These are phyloP conservation scores for Schizophyllum commune DNA, from an alignment of 1,284 basidiomycete species.

Conservation along the genomic window DNA sequence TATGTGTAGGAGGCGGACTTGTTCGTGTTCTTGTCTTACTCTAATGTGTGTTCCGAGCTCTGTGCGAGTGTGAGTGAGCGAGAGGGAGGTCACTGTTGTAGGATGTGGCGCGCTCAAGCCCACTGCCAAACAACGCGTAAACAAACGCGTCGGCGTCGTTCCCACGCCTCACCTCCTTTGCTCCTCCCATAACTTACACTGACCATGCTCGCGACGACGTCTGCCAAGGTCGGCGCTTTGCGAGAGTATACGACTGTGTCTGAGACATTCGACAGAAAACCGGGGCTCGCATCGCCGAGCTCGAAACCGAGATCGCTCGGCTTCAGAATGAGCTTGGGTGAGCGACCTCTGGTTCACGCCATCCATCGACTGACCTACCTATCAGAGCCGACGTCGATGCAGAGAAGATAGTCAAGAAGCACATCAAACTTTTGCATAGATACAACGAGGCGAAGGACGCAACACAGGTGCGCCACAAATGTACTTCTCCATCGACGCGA, in stretches of 20 bases:
- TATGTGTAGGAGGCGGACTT: too few relatives aligned
- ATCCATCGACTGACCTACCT: background rate
- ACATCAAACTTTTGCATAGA: conserved; percentile 64
- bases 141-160: background rate
- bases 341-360: conserved; percentile 6
- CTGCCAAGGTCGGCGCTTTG: conserved; percentile 4
- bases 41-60: too few relatives aligned
- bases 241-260: too few relatives aligned
- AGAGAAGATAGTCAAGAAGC: conserved; percentile 55
- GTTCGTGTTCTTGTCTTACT: too few relatives aligned
- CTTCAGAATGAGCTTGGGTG: conserved; percentile 52
- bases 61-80: too few relatives aligned
- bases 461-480: conserved; percentile 43
- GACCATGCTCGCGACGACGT: conserved; percentile 7
- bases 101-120: background rate
- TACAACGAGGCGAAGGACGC: conserved; percentile 82
- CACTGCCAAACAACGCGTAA: background rate
- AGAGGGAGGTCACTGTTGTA: too few relatives aligned
- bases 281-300: conserved; percentile 39
- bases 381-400: conserved; percentile 46
- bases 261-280: conserved; percentile 34
- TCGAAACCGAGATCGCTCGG: conserved; percentile 44
- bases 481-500: background rate
- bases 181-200: too few relatives aligned
- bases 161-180: background rate